Percentiles rank a stretch among this genome's conserved stretches.
Evolutionary conservation across 2,329 filamentous ascomycete species (phyloP).

Genomic region (Curvularia spicifera): DNA sequence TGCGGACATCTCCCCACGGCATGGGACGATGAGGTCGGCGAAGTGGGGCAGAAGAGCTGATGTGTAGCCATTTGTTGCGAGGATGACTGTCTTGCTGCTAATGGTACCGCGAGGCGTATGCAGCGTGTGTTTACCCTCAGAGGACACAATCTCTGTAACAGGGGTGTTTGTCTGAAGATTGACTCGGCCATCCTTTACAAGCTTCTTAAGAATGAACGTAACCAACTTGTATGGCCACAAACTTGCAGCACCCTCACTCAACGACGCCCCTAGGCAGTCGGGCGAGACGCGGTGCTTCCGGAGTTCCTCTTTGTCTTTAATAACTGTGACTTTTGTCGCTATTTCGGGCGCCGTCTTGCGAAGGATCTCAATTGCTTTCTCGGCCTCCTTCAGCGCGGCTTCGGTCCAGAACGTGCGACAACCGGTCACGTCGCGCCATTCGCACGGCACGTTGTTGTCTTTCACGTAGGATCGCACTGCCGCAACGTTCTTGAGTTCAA

Average conservation of each 20-base stretch:
- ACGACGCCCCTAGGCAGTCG: constrained; percentile 66
- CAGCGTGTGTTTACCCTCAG: constrained; percentile 61
- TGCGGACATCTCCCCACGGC: constrained; percentile 74
- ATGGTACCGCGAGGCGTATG: constrained; percentile 74
- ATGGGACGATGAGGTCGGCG: constrained; percentile 75
- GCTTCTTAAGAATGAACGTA: constrained; percentile 69
- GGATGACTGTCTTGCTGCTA: constrained; percentile 67
- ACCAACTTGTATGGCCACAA: constrained; percentile 88
- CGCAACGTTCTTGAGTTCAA: constrained; percentile 73
- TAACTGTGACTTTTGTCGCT: constrained; percentile 50
- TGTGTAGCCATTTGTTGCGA: constrained; percentile 86
- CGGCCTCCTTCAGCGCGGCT: constrained; percentile 61
- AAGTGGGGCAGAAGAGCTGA: constrained; percentile 75
- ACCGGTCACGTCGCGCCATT: constrained; percentile 69
- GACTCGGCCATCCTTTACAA: constrained; percentile 60
- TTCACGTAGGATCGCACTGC: constrained; percentile 65
- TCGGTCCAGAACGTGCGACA: constrained; percentile 68
- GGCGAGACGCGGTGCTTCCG: constrained; percentile 56
- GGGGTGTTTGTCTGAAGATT: constrained; percentile 79
- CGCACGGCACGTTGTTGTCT: constrained; percentile 67
- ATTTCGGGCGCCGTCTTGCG: constrained; percentile 63
- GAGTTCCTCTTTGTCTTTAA: constrained; percentile 55
- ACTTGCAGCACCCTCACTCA: constrained; percentile 69
- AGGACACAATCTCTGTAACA: constrained; percentile 52
- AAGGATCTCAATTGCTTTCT: constrained; percentile 60